Evolutionary conservation across 2,329 filamentous ascomycete species (phyloP).

Genomic region (Drechslerella coelobrocha): DNA sequence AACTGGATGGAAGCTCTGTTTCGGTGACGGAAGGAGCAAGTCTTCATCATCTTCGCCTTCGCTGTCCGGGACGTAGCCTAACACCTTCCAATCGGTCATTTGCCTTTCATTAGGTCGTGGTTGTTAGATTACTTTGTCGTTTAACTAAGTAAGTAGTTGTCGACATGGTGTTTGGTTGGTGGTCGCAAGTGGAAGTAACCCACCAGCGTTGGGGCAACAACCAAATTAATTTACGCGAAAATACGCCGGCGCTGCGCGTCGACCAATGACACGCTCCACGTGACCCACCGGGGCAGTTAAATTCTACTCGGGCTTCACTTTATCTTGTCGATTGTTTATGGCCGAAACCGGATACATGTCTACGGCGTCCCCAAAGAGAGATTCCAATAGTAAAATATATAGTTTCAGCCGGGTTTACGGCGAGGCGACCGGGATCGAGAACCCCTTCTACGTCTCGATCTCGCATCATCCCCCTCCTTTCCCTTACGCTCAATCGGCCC

Average conservation of each 20-base stretch:
- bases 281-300: slow-evolving; percentile 3
- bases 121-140: slow-evolving; percentile 25
- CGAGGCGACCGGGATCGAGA: slow-evolving; percentile 28
- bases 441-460: slow-evolving; percentile 19
- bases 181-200: slow-evolving; percentile 13
- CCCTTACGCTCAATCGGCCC: not conserved
- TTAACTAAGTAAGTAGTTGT: slow-evolving; percentile 4
- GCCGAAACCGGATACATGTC: too few relatives aligned
- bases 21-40: slow-evolving; percentile 26
- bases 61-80: slow-evolving; percentile 55
- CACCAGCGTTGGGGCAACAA: slow-evolving; percentile 30
- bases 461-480: slow-evolving; percentile 6
- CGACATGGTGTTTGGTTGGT: slow-evolving; percentile 21
- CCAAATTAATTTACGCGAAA: slow-evolving; percentile 48
- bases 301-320: too few relatives aligned
- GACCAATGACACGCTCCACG: slow-evolving; percentile 23
- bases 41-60: slow-evolving; percentile 54
- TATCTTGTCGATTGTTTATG: too few relatives aligned
- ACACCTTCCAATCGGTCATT: slow-evolving; percentile 55
- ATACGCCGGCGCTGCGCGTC: not conserved
- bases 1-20: not conserved
- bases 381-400: not conserved
- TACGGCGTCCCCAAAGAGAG: too few relatives aligned
- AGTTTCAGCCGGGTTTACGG: slow-evolving; percentile 6
- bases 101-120: slow-evolving; percentile 32